These are phyloP conservation scores for Symmetrospora coprosmae DNA, from an alignment of 768 basidiomycete genomes.

Conservation along the genomic window DNA sequence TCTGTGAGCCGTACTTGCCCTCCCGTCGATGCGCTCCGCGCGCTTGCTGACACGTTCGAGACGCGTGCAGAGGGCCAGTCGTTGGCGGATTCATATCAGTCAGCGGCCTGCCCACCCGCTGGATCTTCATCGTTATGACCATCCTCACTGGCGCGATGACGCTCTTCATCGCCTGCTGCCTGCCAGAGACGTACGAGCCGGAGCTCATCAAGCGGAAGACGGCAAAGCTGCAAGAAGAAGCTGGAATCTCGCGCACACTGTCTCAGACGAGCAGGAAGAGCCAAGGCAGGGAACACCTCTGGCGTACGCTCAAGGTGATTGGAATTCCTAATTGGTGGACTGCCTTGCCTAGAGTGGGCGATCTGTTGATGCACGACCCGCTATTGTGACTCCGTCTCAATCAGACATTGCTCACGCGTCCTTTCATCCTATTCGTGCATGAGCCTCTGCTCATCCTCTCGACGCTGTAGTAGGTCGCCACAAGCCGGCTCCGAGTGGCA, in stretches of 20 bases:
- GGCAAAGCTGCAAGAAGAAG: conserved; percentile 36
- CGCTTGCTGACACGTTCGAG: not conserved
- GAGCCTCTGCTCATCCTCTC: conserved; percentile 34
- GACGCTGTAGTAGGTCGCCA: conserved; percentile 25
- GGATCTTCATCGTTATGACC: conserved; percentile 17
- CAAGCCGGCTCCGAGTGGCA: too few species aligned
- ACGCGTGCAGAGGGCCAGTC: not conserved
- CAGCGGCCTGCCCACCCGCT: not conserved
- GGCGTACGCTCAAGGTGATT: too few species aligned
- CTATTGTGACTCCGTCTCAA: not conserved
- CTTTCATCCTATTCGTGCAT: conserved; percentile 21
- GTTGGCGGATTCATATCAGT: conserved; percentile 10
- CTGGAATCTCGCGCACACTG: too few species aligned
- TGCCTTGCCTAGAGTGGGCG: not conserved
- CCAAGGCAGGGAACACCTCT: too few species aligned
- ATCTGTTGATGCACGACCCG: not conserved
- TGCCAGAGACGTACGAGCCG: conserved; percentile 39
- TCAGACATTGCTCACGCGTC: conserved; percentile 4
- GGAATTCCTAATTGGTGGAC: not conserved
- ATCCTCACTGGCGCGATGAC: not conserved
- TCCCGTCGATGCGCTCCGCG: too few species aligned
- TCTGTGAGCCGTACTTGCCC: not conserved
- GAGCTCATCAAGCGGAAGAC: conserved; percentile 35
- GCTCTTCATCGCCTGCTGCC: conserved; percentile 32
- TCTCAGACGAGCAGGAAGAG: too few species aligned